phyloP scores from a whole-genome alignment of 495 filamentous ascomycete species.

The Pyrenopolyporus hunteri region DNA sequence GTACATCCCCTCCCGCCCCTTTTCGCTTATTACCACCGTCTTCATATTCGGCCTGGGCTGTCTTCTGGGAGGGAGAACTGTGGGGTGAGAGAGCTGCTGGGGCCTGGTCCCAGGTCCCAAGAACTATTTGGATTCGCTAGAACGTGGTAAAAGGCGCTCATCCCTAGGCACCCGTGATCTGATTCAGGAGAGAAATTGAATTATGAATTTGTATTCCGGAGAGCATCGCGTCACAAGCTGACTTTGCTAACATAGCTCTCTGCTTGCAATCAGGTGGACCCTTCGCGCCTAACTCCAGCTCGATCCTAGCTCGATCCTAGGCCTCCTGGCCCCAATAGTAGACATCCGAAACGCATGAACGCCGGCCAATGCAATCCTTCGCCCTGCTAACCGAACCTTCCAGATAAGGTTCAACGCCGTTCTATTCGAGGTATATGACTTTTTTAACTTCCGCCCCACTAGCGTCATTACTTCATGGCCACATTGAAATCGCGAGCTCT shows the following conservation, averaged over 20 bases:
- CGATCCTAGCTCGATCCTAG: constrained; percentile 7
- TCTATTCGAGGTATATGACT: constrained; percentile 25
- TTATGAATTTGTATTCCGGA: background rate
- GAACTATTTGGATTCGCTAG: no score
- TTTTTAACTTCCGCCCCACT: background rate
- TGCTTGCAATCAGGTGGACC: background rate
- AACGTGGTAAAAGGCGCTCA: no score
- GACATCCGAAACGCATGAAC: constrained; percentile 14
- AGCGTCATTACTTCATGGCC: constrained; percentile 11
- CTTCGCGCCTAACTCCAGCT: background rate
- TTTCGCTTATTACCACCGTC: background rate
- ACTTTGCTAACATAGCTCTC: no score
- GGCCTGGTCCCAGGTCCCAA: no score
- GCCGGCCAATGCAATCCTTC: constrained; percentile 27
- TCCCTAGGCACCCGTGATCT: no score
- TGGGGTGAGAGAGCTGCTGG: no score
- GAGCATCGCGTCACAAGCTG: background rate
- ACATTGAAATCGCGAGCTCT: constrained; percentile 2
- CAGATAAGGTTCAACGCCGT: constrained; percentile 20
- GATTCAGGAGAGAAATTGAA: no score
- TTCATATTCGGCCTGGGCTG: background rate
- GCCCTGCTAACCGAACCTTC: constrained; percentile 16
- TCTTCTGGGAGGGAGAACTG: background rate
- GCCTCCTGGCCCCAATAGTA: constrained; percentile 9
- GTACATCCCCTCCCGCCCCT: background rate